Evolutionary conservation across 768 basidiomycete genomes (phyloP), one percentile per base, ranked within the genome.

Genomic region (Suillus americanus): DNA sequence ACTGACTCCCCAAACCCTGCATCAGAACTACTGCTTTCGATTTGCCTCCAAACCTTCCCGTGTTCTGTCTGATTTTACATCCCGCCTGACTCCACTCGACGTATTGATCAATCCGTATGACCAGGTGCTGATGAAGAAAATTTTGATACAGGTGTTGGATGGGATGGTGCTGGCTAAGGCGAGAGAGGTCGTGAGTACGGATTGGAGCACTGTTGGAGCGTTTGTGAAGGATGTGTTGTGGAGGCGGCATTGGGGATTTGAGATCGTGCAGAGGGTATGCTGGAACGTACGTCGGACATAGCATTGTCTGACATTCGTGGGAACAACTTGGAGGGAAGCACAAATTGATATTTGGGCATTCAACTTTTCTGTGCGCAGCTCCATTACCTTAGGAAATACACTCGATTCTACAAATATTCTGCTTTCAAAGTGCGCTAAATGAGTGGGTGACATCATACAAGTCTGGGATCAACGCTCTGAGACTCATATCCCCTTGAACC

Each of bases 171-270:
- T 86, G 20, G 84, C 85, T 3, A 80, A 81, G 60, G 89, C 86
- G 0, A 75, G 80, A 75, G 80, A 70, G 18, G 82, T 91, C 37
- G 83, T 88, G 0, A 91, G 89, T 1, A 94, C 91, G 16, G 83
- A 86, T 62, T 83, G 84, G 62, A 92, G 90, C 69, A 93, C 92
- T 37, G 94, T 92, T 68, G 90, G 89, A 73, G 76, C 79, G 61
- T 94, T 87, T 66, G 83, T 90, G 28, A 77, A 80, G 63, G 88
- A 91, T 64, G 84, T 91, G 30, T 71, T 93, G 66, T 90, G 90
- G 88, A 79, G 83, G 70, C 79, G 72, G 55, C 82, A 84, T 72
- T 87, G 87, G 68, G 81, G 81, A 0, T 76, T 78, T 69, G 75
- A 78, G 40, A 85, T 89, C 45, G 77, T 82, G 9, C 77, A 84